Base-by-base conservation (phyloP, 2,329 filamentous ascomycete genomes). In the Colletotrichum sp. region DNA sequence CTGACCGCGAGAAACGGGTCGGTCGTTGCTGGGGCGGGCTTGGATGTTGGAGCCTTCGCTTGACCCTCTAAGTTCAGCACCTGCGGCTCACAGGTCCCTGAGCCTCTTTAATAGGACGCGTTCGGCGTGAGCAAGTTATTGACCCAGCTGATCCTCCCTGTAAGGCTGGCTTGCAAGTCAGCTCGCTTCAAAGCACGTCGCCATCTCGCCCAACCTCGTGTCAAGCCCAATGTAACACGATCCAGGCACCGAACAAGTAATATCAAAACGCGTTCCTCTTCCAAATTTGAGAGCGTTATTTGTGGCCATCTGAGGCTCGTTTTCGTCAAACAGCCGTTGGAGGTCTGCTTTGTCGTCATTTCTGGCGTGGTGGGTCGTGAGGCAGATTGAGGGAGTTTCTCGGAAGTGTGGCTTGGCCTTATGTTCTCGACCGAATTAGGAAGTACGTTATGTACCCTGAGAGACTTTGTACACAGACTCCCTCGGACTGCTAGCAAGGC, bases 361-460 rank as follows among this genome's bases (percentile, higher is more conserved):
- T 24, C 64, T 8, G 62, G 16, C 39, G 6, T 24, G 13, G 55
- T 52, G 66, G 66, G 66, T 63, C 10, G 21, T 70, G 66, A 74
- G 71, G 71, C 32, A n/a, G 57, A 57, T 74, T 74, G 71, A 74
- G 71, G 70, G 70, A 67, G 71, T 70, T 70, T 74, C 52, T 55
- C 57, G 57, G 16, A n/a, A 30, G 30, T 28, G 34, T 69, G 49
- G 52, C 52, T 72, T 72, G 62, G 69, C 59, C 59, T 36, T n/a
- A 36, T 34, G n/a, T 10, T 32, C 10, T 21, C 6, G 9, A 32
- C 57, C 15, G 8, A 32, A 60, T 60, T 13, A 36, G 59, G 59
- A 34, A 63, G 32, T 16, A 49, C 28, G 28, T 21, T 21, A 15
- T 32, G 59, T 24, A 34, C 30, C 28, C 30, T 30, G 28, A 24